Conservation (phyloP, 2,329 filamentous ascomycete species). For the Stemphylium lycopersici region DNA sequence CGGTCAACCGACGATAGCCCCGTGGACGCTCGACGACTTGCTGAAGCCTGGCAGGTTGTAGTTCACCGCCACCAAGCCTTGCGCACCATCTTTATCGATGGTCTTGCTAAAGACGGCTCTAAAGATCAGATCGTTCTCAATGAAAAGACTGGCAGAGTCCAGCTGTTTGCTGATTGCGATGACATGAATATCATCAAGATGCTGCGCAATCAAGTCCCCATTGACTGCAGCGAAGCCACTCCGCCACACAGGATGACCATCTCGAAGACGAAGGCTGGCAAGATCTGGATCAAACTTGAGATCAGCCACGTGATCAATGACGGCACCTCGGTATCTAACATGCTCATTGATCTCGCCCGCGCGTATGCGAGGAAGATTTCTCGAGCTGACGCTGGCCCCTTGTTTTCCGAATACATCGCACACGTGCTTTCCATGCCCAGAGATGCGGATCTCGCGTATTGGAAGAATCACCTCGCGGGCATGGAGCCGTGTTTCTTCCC, state of each 20-base stretch:
- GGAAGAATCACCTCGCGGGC: constrained; percentile 54
- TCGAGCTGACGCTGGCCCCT: constrained; percentile 43
- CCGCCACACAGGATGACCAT: constrained; percentile 56
- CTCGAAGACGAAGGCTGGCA: constrained; percentile 48
- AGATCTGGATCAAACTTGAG: constrained; percentile 56
- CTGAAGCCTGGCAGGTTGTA: constrained; percentile 44
- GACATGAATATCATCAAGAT: constrained; percentile 24
- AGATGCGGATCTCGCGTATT: constrained; percentile 50
- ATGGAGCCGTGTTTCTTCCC: constrained; percentile 57
- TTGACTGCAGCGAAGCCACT: constrained; percentile 38
- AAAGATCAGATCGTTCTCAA: constrained; percentile 45
- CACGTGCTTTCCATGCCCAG: constrained; percentile 37
- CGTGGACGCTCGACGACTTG: constrained; percentile 35
- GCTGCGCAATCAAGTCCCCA: constrained; percentile 28
- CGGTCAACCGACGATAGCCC: constrained; percentile 21
- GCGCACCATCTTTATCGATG: constrained; percentile 45
- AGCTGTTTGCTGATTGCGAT: constrained; percentile 31
- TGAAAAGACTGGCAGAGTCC: constrained; percentile 32
- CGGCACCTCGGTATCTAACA: constrained; percentile 57
- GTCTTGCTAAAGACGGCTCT: constrained; percentile 38
- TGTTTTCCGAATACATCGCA: constrained; percentile 49
- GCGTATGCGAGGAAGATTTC: constrained; percentile 54
- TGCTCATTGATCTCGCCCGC: constrained; percentile 54
- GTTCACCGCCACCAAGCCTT: constrained; percentile 42
- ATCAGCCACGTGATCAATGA: constrained; percentile 60